Percentiles rank a stretch among this genome's conserved stretches.
Evolutionary conservation across 495 filamentous ascomycete genomes (phyloP).

Genomic region (Trichoderma reesei): DNA sequence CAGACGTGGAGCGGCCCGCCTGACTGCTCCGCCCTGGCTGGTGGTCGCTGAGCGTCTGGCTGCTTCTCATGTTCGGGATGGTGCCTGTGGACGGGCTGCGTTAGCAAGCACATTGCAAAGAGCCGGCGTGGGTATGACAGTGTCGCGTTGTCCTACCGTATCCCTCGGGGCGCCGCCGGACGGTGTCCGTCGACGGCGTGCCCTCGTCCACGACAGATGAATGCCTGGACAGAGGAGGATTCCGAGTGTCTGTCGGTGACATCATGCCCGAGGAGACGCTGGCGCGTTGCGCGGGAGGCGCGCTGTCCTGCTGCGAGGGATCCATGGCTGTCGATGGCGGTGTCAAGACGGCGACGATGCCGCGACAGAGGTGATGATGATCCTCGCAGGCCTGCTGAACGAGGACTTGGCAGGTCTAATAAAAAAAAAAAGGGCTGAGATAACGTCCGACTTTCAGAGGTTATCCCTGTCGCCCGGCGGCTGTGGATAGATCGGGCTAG

Average conservation of each 20-base stretch:
- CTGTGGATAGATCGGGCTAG: slow-evolving; percentile 3
- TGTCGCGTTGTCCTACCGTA: slow-evolving; percentile 33
- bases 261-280: slow-evolving; percentile 24
- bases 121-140: slow-evolving; percentile 12
- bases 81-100: not conserved
- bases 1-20: slow-evolving; percentile 8
- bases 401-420: slow-evolving; percentile 1
- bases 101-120: not conserved
- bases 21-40: slow-evolving; percentile 24
- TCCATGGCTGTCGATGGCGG: slow-evolving; percentile 25
- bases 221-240: slow-evolving; percentile 19
- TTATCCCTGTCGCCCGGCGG: not conserved
- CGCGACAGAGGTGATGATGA: not conserved
- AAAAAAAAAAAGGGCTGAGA: slow-evolving; percentile 5
- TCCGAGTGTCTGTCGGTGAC: slow-evolving; percentile 35
- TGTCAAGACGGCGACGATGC: not conserved
- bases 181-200: slow-evolving; percentile 38
- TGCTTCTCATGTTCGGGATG: slow-evolving; percentile 4
- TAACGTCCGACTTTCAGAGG: not conserved
- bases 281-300: slow-evolving; percentile 15
- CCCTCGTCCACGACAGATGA: slow-evolving; percentile 22
- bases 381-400: not conserved
- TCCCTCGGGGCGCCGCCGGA: slow-evolving; percentile 35
- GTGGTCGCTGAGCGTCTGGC: slow-evolving; percentile 18
- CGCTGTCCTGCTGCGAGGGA: slow-evolving; percentile 16